These are phyloP conservation scores for Claviceps maximensis DNA, from an alignment of 2,329 filamentous ascomycete species.

Conservation along the genomic window DNA sequence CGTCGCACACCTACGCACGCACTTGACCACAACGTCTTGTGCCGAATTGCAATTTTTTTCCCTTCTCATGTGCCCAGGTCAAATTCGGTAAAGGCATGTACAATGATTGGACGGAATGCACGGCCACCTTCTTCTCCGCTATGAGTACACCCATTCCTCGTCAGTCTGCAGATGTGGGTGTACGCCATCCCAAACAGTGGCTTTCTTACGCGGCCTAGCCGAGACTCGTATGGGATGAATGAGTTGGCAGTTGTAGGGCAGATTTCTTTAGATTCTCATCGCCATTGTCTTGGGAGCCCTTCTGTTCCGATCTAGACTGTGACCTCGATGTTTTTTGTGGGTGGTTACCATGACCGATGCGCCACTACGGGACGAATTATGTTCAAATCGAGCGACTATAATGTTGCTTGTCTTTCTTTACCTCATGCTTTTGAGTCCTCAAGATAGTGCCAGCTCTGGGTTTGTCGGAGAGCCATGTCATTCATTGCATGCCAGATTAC, in stretches of 20 bases:
- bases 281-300: neutral
- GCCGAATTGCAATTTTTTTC: neutral
- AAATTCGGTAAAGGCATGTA: constrained; percentile 15
- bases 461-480: neutral
- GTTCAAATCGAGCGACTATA: neutral
- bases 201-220: neutral
- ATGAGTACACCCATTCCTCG: neutral
- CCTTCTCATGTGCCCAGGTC: constrained; percentile 2
- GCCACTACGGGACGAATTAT: neutral
- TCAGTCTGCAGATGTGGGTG: neutral
- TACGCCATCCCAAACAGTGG: neutral
- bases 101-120: constrained; percentile 12
- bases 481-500: neutral
- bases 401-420: neutral
- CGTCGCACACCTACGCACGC: neutral
- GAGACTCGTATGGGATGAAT: neutral
- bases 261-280: neutral
- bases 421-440: neutral
- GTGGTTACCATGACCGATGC: neutral
- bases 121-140: neutral
- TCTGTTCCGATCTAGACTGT: neutral
- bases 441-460: neutral
- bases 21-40: neutral
- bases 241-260: neutral
- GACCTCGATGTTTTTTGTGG: neutral